Evolutionary conservation across 495 filamentous ascomycete species (phyloP), one percentile per base, ranked within the genome.

Genomic region (Daldinia loculata): DNA sequence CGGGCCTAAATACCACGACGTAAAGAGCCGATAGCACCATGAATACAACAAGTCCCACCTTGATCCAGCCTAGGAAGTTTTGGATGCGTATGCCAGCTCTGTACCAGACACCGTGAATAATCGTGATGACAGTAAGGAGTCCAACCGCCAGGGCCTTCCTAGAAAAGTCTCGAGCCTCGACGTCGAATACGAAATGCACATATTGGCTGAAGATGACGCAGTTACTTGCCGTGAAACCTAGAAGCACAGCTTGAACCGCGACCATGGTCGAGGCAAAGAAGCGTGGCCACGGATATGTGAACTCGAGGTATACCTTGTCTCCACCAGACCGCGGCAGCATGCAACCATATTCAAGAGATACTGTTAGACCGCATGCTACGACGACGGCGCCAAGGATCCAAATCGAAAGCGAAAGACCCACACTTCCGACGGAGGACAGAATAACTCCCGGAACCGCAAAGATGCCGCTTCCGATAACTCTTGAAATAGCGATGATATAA

Each of bases 301-400:
- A 91, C 71, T 94, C 91, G 59, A 93, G 86, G 69, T 94, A 94
- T 30, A 93, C 89, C 78, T 93, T 93, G 43, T 88, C 84, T 19
- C 90, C 91, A 2, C 91, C 90, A 3, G 87, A 89, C 2, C 89
- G 81, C 52, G 91, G 90, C 56, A 92, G 78, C 89, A 92, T 91
- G 74, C 86, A 90, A 0, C 91, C 91, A 70, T 86, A 91, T 72
- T 93, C 91, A 66, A 93, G 77, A 6, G 81, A 84, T 0, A 93
- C 81, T 2, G 84, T 81, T 19, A 92, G 71, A 0, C 89, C 90
- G 51, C 84, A 90, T 24, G 82, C 86, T 3, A 88, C 82, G 6
- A 92, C 80, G 8, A 88, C 60, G 0, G 89, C 87, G 4, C 90
- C 90, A 0, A 85, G 79, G 2, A 90, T 61, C 91, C 90, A 94